phyloP scores from a whole-genome alignment of 352 stramenopile species.

The Pythium brassicae region DNA sequence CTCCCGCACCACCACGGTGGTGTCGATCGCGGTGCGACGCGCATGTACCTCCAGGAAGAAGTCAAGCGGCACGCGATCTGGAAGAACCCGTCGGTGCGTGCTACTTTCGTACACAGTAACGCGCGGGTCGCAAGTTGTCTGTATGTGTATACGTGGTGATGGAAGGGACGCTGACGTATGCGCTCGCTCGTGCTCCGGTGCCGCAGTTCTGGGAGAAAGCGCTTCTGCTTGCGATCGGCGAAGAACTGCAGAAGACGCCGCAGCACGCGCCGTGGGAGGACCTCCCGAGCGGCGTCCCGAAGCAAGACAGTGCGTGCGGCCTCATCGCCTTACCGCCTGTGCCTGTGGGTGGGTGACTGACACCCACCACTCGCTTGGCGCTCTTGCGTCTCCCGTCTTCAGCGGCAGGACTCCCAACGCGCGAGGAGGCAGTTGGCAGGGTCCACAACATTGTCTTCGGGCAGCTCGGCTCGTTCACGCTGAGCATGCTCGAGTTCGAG shows the following conservation, averaged over 20 bases:
- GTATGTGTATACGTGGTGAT: not conserved
- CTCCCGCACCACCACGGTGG: conserved; percentile 8
- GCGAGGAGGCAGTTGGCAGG: conserved; percentile 75
- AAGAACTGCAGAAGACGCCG: conserved; percentile 77
- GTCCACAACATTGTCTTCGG: conserved; percentile 89
- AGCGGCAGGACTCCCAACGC: conserved; percentile 38
- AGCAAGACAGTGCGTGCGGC: conserved; percentile 34
- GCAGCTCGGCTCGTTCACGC: conserved; percentile 77
- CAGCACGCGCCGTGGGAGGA: conserved; percentile 79
- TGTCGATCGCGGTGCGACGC: conserved; percentile 34
- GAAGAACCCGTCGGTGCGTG: conserved; percentile 69
- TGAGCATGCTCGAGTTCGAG: conserved; percentile 88
- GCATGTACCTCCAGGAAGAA: conserved; percentile 77
- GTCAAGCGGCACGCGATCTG: conserved; percentile 85
- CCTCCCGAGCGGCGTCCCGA: conserved; percentile 44
- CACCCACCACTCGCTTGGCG: too few species aligned
- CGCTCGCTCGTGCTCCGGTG: not conserved
- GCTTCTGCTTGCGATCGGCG: conserved; percentile 71
- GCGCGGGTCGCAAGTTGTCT: not conserved
- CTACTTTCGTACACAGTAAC: not conserved
- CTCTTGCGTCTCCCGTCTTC: too few species aligned
- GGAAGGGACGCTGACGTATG: not conserved
- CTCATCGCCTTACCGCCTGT: not conserved
- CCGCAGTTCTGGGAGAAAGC: conserved; percentile 83
- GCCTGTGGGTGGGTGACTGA: too few species aligned